Base-by-base conservation (phyloP, 352 stramenopile genomes). In the Phytophthora sojae region DNA sequence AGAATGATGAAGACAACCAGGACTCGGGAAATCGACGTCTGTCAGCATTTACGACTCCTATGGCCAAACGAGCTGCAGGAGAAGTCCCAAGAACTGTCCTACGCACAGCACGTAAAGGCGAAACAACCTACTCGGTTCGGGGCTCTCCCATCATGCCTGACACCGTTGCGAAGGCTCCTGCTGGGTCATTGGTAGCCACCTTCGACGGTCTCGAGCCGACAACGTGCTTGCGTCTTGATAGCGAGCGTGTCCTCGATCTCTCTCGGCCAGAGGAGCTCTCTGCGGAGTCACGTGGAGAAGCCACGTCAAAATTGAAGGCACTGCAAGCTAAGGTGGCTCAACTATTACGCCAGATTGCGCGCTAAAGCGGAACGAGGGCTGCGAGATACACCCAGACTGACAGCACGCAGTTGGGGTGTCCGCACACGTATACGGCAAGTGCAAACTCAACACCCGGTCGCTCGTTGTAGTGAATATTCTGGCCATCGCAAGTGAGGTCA, bases 341-440 rank as follows among this genome's bases (percentile, higher is more conserved):
- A 23, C 57, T 94, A 53, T 67, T 93, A 61, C 75, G 69, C 51
- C 83, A 90, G 67, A 85, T 92, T 50, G 54, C 60, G 55, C 14
- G 19, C 30, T 77, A 79, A 57, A 79, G 60, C 45, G 67, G 71
- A 17, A 68, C 74, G 37, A 97, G 80, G 12, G 92, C 82, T 55
- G 90, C 85, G 14, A 98, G 81, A 82, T 98, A 98, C 17, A 98
- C 82, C 96, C 95, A 98, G 54, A 98, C 86, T 5, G 88, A 97
- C 19, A 98, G 73, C 9, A 99, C 77, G 51, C 87, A 86, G 69
- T 95, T 94, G 9, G 91, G 83, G 62, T 98, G 96, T 12, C 82
- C 78, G 63, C 94, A 89, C 1, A 94, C 91, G 52, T 93, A 91
- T 15, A 97, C 92, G 19, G 80, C 89, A 21, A 99, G 77, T 39